Evolutionary conservation across 2,329 filamentous ascomycete species (phyloP).

Genomic region (Trichoderma pleuroti): DNA sequence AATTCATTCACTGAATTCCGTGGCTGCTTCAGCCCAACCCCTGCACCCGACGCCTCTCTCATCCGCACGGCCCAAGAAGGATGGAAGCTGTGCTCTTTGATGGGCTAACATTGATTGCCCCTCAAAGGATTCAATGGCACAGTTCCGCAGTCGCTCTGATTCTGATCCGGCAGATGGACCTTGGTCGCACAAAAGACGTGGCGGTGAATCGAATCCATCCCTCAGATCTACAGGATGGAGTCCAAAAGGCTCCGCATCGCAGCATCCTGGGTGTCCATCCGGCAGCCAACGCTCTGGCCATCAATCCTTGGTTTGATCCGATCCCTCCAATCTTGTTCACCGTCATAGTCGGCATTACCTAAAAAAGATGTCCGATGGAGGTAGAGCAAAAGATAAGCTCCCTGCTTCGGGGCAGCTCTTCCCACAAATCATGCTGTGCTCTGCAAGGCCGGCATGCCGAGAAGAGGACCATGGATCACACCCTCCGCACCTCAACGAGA

Average conservation of each 20-base stretch:
- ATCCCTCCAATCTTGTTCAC: background rate
- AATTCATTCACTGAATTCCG: background rate
- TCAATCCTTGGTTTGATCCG: background rate
- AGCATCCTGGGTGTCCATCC: background rate
- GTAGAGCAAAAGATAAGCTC: background rate
- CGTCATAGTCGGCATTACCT: background rate
- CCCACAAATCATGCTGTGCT: background rate
- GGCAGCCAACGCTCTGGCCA: background rate
- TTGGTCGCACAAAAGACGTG: background rate
- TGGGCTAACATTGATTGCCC: background rate
- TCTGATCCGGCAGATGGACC: background rate
- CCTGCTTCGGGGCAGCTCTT: background rate
- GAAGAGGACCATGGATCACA: too few species aligned
- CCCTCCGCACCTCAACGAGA: background rate
- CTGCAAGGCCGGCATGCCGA: too few species aligned
- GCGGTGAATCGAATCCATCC: constrained; percentile 12
- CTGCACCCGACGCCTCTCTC: background rate
- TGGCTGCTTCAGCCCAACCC: background rate
- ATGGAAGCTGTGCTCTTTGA: background rate
- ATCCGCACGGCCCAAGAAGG: background rate
- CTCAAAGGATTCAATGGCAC: background rate
- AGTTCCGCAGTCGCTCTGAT: background rate
- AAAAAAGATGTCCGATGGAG: background rate
- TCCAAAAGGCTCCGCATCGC: constrained; percentile 5
- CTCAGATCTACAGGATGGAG: background rate